Percentiles rank a stretch among this genome's conserved stretches.
Evolutionary conservation across 2,329 filamentous ascomycete species (phyloP).

Genomic region (Helotiales sp.): DNA sequence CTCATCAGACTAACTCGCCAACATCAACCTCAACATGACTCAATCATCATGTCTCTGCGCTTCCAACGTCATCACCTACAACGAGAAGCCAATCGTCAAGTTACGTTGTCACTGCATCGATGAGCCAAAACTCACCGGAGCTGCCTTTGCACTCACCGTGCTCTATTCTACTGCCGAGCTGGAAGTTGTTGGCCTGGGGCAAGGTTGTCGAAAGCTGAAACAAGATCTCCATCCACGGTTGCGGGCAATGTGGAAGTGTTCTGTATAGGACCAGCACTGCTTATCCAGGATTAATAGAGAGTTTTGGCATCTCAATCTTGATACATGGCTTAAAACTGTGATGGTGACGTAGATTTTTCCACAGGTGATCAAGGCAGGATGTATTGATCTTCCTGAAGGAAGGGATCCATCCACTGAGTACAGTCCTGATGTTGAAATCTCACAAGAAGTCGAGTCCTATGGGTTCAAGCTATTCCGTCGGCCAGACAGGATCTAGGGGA

Average conservation of each 20-base stretch:
- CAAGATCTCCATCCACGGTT: conserved; percentile 27
- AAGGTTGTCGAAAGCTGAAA: conserved; percentile 31
- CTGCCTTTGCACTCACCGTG: conserved; percentile 34
- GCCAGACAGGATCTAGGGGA: conserved; percentile 31
- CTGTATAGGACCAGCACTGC: conserved; percentile 8
- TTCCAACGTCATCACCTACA: conserved; percentile 29
- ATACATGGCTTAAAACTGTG: neutral
- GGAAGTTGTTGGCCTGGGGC: conserved; percentile 23
- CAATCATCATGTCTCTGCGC: conserved; percentile 34
- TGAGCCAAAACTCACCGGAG: conserved; percentile 35
- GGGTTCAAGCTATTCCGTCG: conserved; percentile 30
- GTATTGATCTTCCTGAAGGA: conserved; percentile 27
- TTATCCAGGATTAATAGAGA: neutral
- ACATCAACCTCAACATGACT: conserved; percentile 17
- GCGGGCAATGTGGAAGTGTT: conserved; percentile 21
- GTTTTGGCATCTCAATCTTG: neutral
- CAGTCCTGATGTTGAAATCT: conserved; percentile 34
- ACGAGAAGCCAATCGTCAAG: conserved; percentile 23
- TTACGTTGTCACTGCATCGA: conserved; percentile 35
- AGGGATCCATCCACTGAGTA: conserved; percentile 25
- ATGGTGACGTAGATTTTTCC: neutral
- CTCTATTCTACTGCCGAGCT: conserved; percentile 20
- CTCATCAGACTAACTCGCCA: neutral
- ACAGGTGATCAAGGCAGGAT: conserved; percentile 32
- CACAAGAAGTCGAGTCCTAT: conserved; percentile 31